Conservation (phyloP, 331 rosid species). For the Arachis monticola region DNA sequence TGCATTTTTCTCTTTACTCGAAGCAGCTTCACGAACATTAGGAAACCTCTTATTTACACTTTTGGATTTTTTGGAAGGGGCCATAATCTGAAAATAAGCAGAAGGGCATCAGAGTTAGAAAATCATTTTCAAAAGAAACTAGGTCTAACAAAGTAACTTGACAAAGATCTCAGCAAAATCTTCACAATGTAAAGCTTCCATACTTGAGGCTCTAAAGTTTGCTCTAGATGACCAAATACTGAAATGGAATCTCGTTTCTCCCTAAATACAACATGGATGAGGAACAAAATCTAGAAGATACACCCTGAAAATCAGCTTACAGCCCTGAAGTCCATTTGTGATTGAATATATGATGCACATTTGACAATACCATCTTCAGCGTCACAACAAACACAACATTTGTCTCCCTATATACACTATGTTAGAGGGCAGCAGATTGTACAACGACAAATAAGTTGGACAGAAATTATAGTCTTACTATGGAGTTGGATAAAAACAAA, state of each 20-base stretch:
- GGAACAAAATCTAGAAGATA: constrained; percentile 37
- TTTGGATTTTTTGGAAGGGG: constrained; percentile 78
- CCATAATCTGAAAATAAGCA: constrained; percentile 65
- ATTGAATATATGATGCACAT: constrained; percentile 23
- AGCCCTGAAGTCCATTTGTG: constrained; percentile 27
- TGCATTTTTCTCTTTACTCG: constrained; percentile 59
- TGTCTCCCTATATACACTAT: constrained; percentile 18
- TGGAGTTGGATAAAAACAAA: constrained; percentile 26
- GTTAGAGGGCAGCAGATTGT: constrained; percentile 11
- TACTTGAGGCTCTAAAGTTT: constrained; percentile 33
- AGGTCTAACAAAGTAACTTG: background rate
- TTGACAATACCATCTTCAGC: constrained; percentile 21
- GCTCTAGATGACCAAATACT: constrained; percentile 13
- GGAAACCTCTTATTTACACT: constrained; percentile 74
- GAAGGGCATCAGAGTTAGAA: constrained; percentile 40
- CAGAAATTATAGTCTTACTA: constrained; percentile 32
- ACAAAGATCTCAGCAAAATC: background rate
- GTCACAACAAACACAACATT: constrained; percentile 16
- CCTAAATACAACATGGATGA: constrained; percentile 29
- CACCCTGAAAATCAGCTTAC: constrained; percentile 28
- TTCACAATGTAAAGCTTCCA: constrained; percentile 25
- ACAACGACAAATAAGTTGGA: constrained; percentile 15
- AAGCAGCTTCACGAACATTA: constrained; percentile 57
- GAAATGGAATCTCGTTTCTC: constrained; percentile 32
- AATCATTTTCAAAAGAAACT: constrained; percentile 24